phyloP scores from a whole-genome alignment of 768 basidiomycete species.

The Lyophyllum decastes region DNA sequence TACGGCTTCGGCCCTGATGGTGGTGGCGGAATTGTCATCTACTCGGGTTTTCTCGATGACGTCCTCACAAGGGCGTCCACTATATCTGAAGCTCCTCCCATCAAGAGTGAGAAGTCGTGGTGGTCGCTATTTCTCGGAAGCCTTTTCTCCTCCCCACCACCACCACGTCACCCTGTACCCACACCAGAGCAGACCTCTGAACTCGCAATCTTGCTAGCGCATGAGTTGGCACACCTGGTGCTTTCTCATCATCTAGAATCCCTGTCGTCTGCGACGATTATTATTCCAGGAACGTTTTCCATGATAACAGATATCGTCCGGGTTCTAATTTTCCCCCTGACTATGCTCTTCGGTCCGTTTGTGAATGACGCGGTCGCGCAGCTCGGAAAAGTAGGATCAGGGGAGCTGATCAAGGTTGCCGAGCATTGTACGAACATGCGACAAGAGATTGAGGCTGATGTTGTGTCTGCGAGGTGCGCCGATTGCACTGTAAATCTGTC shows the following conservation, averaged over 20 bases:
- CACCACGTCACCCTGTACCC: conserved; percentile 49
- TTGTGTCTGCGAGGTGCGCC: conserved; percentile 78
- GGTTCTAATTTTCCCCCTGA: conserved; percentile 83
- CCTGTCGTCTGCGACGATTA: conserved; percentile 80
- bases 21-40: conserved; percentile 92
- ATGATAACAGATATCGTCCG: conserved; percentile 76
- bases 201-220: conserved; percentile 88
- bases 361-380: conserved; percentile 92
- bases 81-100: conserved; percentile 19
- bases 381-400: conserved; percentile 73
- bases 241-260: conserved; percentile 92
- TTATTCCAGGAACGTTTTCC: conserved; percentile 79
- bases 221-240: conserved; percentile 91
- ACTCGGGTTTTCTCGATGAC: conserved; percentile 90
- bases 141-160: conserved; percentile 35
- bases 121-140: conserved; percentile 50
- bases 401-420: conserved; percentile 70
- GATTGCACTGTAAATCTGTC: conserved; percentile 1
- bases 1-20: conserved; percentile 94
- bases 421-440: conserved; percentile 77
- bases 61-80: conserved; percentile 58
- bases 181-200: conserved; percentile 84
- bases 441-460: conserved; percentile 92
- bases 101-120: conserved; percentile 36
- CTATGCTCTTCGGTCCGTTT: conserved; percentile 92